Evolutionary conservation across 1,139 yeast species (phyloP), one percentile per base, ranked within the genome.

Genomic region (Hansenula anomala): DNA sequence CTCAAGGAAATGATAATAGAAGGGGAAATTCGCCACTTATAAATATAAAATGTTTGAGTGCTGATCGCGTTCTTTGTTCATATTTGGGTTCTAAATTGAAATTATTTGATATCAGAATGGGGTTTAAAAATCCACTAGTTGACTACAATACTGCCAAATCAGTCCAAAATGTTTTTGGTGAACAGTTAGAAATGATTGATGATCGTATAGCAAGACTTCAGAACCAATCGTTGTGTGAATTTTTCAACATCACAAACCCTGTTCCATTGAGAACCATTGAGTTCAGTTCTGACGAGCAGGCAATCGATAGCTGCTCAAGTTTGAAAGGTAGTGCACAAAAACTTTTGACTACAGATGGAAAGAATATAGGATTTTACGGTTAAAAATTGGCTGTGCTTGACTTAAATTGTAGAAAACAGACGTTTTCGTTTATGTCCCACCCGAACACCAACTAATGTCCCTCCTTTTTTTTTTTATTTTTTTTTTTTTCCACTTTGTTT

Each of bases 101-200:
- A 13, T 20, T 46, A n/a, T 44, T 32, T 18, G 49, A 46, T 27
- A 13, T 27, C 13, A 30, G 49, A 28, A 39, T 37, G 36, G 45
- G 45, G 1, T 42, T 45, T n/a, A 19, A 28, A 3, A 24, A 8
- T 3, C 28, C 43, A 4, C 22, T 38, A 12, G 7, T 36, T 6
- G 18, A 28, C n/a, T 44, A 22, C 14, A 15, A 27, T 8, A 30
- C 44, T 4, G 34, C 33, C 10, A 44, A 44, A 33, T 24, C 29
- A n/a, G 28, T 37, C 2, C 31, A 36, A 12, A 37, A 43, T 23
- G 28, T 37, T 1, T 42, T 38, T 33, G 44, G 36, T 13, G 49
- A 46, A 22, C 27, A 26, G 2, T 19, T 46, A 4, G 37, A 31
- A 14, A 2, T 32, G 1, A n/a, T 44, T 3, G 15, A 36, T 24